Conservation (phyloP, 2,329 filamentous ascomycete species). For the Ascochyta lentis region DNA sequence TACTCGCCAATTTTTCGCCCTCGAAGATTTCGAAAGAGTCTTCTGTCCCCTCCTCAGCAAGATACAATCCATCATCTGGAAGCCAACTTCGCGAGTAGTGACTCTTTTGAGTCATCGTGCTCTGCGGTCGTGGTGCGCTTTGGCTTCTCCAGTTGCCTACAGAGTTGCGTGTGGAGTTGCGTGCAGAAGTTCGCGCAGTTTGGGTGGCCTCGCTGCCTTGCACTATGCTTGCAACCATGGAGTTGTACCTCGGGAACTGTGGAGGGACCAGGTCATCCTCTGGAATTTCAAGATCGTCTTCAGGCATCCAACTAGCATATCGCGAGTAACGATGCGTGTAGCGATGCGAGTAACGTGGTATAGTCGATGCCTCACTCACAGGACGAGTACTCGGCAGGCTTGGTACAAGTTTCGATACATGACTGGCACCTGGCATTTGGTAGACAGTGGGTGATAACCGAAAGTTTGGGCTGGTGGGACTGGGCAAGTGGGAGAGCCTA, state of each 20-base stretch:
- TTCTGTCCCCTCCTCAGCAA: slow-evolving; percentile 28
- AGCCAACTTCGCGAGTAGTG: slow-evolving; percentile 32
- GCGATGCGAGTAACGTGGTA: slow-evolving; percentile 15
- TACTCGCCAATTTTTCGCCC: slow-evolving; percentile 19
- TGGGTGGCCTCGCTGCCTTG: slow-evolving; percentile 10
- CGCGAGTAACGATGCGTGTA: slow-evolving; percentile 17
- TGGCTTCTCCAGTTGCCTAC: slow-evolving; percentile 6
- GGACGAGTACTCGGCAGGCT: slow-evolving; percentile 13
- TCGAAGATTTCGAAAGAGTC: slow-evolving; percentile 27
- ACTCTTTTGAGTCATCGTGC: slow-evolving; percentile 22
- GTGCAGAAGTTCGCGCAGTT: slow-evolving; percentile 9
- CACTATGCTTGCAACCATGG: slow-evolving; percentile 16
- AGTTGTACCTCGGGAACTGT: slow-evolving; percentile 5
- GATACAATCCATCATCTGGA: slow-evolving; percentile 32
- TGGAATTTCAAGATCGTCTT: slow-evolving; percentile 10
- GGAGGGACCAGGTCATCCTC: slow-evolving; percentile 3
- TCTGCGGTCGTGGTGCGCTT: slow-evolving; percentile 13
- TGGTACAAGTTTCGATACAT: slow-evolving; percentile 12
- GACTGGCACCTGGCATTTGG: slow-evolving; percentile 20
- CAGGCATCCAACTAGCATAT: slow-evolving; percentile 11
- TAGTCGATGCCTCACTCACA: slow-evolving; percentile 17
- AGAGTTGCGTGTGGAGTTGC: slow-evolving; percentile 3
- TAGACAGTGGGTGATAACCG: slow-evolving; percentile 32
- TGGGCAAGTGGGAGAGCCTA: slow-evolving; percentile 11
- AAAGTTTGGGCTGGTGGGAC: slow-evolving; percentile 27